phyloP scores from a whole-genome alignment of 2,329 filamentous ascomycete species.

The Grosmannia serpens region DNA sequence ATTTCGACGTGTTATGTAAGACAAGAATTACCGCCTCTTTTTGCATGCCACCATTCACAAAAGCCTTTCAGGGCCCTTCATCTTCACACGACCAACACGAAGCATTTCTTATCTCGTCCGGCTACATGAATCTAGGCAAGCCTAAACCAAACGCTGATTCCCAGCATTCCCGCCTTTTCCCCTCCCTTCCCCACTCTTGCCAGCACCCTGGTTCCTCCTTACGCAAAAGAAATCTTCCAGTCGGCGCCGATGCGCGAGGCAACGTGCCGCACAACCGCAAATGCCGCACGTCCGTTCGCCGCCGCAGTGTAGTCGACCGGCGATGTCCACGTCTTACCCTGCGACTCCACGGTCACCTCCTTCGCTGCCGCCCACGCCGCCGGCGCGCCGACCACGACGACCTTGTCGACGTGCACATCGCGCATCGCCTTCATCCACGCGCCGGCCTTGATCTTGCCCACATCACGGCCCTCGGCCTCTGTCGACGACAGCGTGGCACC shows the following conservation, averaged over 20 bases:
- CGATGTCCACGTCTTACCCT: constrained; percentile 41
- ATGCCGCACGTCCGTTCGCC: constrained; percentile 34
- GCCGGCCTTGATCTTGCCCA: constrained; percentile 47
- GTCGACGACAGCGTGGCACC: constrained; percentile 51
- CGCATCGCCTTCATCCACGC: constrained; percentile 71
- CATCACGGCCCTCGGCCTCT: constrained; percentile 47
- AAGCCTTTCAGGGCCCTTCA: no score
- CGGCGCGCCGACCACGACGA: constrained; percentile 74
- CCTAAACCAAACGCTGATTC: background rate
- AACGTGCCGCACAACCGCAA: constrained; percentile 40
- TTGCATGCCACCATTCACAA: background rate
- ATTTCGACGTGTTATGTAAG: no score
- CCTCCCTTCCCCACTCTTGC: background rate
- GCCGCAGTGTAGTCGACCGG: constrained; percentile 48
- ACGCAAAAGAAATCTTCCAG: constrained; percentile 34
- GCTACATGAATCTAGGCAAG: background rate
- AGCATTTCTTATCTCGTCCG: background rate
- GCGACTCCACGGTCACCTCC: constrained; percentile 43
- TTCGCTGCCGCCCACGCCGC: constrained; percentile 55
- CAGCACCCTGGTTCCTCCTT: background rate
- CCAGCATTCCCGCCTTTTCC: no score
- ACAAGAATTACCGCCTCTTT: no score
- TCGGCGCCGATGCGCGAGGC: constrained; percentile 40
- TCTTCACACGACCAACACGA: background rate
- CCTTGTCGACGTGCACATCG: constrained; percentile 67